phyloP scores from a whole-genome alignment of 768 basidiomycete genomes.

The Auricularia auricula-judae region DNA sequence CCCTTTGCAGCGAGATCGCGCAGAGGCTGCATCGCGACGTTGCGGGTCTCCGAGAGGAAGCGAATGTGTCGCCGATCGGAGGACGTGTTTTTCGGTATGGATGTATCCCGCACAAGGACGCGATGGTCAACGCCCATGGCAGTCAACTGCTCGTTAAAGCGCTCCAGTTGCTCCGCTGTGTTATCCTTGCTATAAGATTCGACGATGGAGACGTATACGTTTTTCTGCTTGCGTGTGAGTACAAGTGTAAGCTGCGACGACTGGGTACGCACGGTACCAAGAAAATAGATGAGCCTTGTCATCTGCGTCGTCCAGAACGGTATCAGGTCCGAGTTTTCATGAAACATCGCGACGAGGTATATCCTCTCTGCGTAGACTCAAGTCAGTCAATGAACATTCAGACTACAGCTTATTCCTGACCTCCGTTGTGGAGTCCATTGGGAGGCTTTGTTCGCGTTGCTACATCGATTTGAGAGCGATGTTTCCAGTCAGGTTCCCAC shows the following conservation, averaged over 20 bases:
- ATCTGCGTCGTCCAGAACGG: slow-evolving; percentile 29
- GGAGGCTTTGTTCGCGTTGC: neutral
- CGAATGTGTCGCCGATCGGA: slow-evolving; percentile 23
- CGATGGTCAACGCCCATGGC: slow-evolving; percentile 17
- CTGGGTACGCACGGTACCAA: slow-evolving; percentile 17
- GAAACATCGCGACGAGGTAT: slow-evolving; percentile 32
- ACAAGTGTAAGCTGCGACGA: neutral
- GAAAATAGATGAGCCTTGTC: slow-evolving; percentile 22
- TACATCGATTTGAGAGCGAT: neutral
- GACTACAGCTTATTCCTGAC: neutral
- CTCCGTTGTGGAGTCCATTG: neutral
- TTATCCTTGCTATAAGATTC: slow-evolving; percentile 27
- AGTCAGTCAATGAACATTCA: neutral
- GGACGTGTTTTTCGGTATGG: slow-evolving; percentile 14
- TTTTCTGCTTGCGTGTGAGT: slow-evolving; percentile 12
- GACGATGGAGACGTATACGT: slow-evolving; percentile 31
- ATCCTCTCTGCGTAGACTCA: slow-evolving; percentile 18
- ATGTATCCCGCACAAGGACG: slow-evolving; percentile 19
- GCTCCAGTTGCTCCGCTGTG: slow-evolving; percentile 20
- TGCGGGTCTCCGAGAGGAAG: slow-evolving; percentile 28
- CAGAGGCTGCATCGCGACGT: slow-evolving; percentile 31
- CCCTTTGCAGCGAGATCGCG: slow-evolving; percentile 14
- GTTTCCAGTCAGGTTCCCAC: neutral
- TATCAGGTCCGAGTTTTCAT: slow-evolving; percentile 26
- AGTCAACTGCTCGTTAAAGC: slow-evolving; percentile 16